These are phyloP conservation scores for Lasiosphaeria ovina DNA, from an alignment of 495 filamentous ascomycete species.

Conservation along the genomic window DNA sequence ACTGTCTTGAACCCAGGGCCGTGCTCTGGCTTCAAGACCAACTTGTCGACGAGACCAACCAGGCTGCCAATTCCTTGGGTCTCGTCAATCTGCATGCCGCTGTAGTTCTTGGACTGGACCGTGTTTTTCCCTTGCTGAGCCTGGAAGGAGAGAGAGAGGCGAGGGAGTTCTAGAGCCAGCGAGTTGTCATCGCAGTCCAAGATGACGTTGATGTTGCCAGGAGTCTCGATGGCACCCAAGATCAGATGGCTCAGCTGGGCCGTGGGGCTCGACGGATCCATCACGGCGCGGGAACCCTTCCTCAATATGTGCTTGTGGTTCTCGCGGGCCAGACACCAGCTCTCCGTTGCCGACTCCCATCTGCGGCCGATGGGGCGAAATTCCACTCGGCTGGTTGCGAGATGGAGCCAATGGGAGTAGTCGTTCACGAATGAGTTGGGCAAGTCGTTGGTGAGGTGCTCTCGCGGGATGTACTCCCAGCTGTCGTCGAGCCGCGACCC, in stretches of 20 bases:
- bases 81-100: conserved; percentile 51
- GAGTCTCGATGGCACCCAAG: conserved; percentile 13
- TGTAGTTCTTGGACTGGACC: conserved; percentile 24
- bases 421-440: conserved; percentile 46
- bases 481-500: too few species aligned
- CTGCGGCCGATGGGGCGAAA: conserved; percentile 44
- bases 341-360: conserved; percentile 35
- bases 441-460: conserved; percentile 42
- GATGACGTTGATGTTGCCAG: conserved; percentile 10
- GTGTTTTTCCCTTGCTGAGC: conserved; percentile 5
- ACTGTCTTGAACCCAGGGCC: conserved; percentile 34
- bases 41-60: conserved; percentile 51
- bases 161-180: conserved; percentile 13
- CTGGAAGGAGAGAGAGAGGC: conserved; percentile 17
- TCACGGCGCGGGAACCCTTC: background rate
- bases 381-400: conserved; percentile 36
- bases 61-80: conserved; percentile 52
- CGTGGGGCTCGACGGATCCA: conserved; percentile 16
- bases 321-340: conserved; percentile 13
- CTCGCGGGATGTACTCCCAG: conserved; percentile 48
- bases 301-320: background rate
- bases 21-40: conserved; percentile 44
- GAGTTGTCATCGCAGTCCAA: background rate
- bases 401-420: conserved; percentile 54
- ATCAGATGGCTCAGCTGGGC: conserved; percentile 1